These are phyloP conservation scores for Cyclaneusma minus DNA, from an alignment of 2,329 filamentous ascomycete species.

Conservation along the genomic window DNA sequence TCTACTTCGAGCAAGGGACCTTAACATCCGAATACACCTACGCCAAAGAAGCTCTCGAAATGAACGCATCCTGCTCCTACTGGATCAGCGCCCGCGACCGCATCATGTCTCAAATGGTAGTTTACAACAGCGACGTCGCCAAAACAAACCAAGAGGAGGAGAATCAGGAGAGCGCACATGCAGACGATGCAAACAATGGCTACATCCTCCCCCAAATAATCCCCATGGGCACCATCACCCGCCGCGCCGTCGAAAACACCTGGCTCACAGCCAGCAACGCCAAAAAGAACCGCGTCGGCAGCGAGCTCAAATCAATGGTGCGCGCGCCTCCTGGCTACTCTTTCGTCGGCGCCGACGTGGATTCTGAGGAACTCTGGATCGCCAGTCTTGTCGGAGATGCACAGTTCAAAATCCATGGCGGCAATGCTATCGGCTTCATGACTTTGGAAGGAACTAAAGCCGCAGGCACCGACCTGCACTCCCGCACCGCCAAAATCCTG, in stretches of 20 bases:
- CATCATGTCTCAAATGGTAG: conserved; percentile 89
- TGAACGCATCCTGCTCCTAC: conserved; percentile 98
- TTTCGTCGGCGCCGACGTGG: conserved; percentile 94
- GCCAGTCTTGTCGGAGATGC: conserved; percentile 89
- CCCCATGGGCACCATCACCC: conserved; percentile 94
- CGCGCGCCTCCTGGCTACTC: conserved; percentile 78
- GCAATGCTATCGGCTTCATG: conserved; percentile 98
- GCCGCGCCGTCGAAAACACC: conserved; percentile 89
- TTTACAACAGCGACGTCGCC: conserved; percentile 55
- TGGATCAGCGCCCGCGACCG: conserved; percentile 94
- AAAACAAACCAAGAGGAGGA: conserved; percentile 4
- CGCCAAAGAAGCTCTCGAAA: conserved; percentile 87
- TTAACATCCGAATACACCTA: conserved; percentile 78
- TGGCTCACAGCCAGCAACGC: conserved; percentile 98
- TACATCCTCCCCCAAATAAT: conserved; percentile 93
- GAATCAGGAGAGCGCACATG: conserved; percentile 10
- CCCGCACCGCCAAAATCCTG: conserved; percentile 78
- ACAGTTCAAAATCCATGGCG: conserved; percentile 86
- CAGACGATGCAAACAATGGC: conserved; percentile 29
- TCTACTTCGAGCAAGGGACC: conserved; percentile 81
- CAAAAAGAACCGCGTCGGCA: conserved; percentile 89
- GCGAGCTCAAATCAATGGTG: conserved; percentile 94
- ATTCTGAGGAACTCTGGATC: conserved; percentile 97
- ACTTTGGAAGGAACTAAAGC: conserved; percentile 92
- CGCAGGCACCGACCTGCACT: conserved; percentile 86